Evolutionary conservation across 176 grass and related monocot genomes (phyloP).

Genomic region (Carex pumila): DNA sequence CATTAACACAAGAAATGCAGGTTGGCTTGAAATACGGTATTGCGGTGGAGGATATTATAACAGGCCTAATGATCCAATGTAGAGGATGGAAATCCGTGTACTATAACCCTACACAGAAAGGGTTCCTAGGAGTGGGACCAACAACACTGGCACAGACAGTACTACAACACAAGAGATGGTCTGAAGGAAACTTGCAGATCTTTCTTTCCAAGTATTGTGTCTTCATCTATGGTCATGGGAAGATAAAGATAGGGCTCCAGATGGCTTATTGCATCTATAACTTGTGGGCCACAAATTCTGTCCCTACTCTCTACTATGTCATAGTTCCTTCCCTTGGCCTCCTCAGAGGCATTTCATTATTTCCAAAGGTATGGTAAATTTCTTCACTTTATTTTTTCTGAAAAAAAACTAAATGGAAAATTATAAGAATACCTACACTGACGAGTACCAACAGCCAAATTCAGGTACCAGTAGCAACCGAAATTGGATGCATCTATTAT

Average conservation of each 20-base stretch:
- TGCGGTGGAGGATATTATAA: conserved; percentile 69
- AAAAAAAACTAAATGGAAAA: neutral
- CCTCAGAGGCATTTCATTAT: conserved; percentile 54
- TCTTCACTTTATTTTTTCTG: neutral
- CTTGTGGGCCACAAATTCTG: conserved; percentile 49
- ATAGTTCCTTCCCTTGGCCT: conserved; percentile 59
- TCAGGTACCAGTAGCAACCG: neutral
- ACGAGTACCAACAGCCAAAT: neutral
- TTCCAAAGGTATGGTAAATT: conserved; percentile 41
- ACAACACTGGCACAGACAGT: conserved; percentile 54
- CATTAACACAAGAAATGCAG: conserved; percentile 25
- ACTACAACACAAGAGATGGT: conserved; percentile 83
- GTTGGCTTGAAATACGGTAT: conserved; percentile 66
- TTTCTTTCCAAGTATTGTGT: conserved; percentile 54
- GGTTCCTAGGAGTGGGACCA: conserved; percentile 54
- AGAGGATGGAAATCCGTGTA: conserved; percentile 62
- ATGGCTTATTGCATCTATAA: conserved; percentile 59
- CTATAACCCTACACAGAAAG: conserved; percentile 35
- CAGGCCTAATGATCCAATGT: conserved; percentile 68
- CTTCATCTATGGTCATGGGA: conserved; percentile 39
- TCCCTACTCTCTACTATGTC: conserved; percentile 59
- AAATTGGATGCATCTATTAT: neutral
- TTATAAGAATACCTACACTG: neutral
- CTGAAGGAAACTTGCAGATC: conserved; percentile 63
- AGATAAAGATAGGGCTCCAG: conserved; percentile 34